Percentiles rank a stretch among this genome's conserved stretches.
Evolutionary conservation across 2,329 filamentous ascomycete species (phyloP).

Genomic region (Rugonectria rugulosa): DNA sequence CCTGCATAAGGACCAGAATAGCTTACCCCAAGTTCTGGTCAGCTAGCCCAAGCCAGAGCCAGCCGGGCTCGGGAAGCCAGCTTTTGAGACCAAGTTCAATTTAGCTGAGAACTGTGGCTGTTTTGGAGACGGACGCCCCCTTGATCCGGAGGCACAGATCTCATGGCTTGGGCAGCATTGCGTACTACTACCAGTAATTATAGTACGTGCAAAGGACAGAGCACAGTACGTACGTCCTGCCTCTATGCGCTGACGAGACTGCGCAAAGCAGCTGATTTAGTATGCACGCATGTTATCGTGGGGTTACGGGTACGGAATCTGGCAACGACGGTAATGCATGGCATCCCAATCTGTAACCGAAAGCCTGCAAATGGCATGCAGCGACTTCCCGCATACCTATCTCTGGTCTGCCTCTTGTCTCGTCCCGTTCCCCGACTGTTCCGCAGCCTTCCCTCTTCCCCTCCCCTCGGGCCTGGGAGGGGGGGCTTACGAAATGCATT

Average conservation of each 20-base stretch:
- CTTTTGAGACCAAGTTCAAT: slow-evolving; percentile 15
- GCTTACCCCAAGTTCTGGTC: slow-evolving; percentile 5
- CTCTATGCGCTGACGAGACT: no score
- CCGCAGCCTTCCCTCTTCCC: background rate
- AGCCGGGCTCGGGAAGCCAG: slow-evolving; percentile 7
- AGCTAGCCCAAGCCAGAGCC: background rate
- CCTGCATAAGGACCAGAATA: slow-evolving; percentile 17
- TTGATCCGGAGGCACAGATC: background rate
- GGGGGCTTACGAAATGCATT: slow-evolving; percentile 28
- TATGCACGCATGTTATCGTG: background rate
- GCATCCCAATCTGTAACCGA: slow-evolving; percentile 1
- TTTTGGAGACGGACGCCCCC: slow-evolving; percentile 16
- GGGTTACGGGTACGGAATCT: background rate
- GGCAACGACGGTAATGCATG: background rate
- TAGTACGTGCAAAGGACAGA: no score
- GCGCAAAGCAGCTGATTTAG: no score
- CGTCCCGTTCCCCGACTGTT: slow-evolving; percentile 1
- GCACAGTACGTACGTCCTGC: background rate
- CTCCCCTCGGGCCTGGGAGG: background rate
- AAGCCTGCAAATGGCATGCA: slow-evolving; percentile 17
- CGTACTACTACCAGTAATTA: no score
- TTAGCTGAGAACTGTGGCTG: slow-evolving; percentile 18
- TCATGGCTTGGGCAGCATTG: background rate
- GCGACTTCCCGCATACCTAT: slow-evolving; percentile 8
- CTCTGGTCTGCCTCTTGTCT: slow-evolving; percentile 7